Evolutionary conservation across 768 basidiomycete species (phyloP), one percentile per base, ranked within the genome.

Genomic region (Tricholoma sp.): DNA sequence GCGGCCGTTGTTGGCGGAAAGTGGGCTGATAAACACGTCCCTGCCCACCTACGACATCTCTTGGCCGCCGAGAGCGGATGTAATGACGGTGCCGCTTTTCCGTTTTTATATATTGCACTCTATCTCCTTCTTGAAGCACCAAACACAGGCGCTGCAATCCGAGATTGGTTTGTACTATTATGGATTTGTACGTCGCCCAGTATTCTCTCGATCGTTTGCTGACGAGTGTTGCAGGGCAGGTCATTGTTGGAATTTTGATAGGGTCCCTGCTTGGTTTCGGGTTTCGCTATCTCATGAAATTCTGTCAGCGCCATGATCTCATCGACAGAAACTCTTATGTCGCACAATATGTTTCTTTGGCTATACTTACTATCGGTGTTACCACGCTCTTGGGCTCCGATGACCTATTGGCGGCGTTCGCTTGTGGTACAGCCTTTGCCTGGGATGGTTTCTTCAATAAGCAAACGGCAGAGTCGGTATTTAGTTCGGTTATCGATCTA

Each of bases 11-110:
- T 92, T 10, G 96, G 96, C 65, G 96, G 96, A 32, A 95, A 91
- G 74, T 99, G 93, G 74, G 97, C 97, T 2, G 91, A 98, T 70
- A 97, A 98, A 68, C 96, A 98, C 65, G 96, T 98, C 20, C 91
- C 91, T 1, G 85, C 88, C 0, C 91, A 93, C 66, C 75, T 93
- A 41, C 85, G 80, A 32, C 80, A 83, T 60, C 72, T 83, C 1
- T 66, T 82, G 4, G 84, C 85, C 1, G 85, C 84, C 5, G 96
- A 98, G 72, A 87, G 85, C 55, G 96, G 93, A 7, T 93, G 92
- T 66, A 99, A 98, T 68, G 97, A 99, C 59, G 97, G 97, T 33
- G 96, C 96, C 0, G 94, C 95, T 0, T 97, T 94, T 70, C 95
- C 94, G 0, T 98, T 98, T 70, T 77, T 98, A 29, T 94, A 84